phyloP scores from a whole-genome alignment of 2,329 filamentous ascomycete genomes.

The Colletotrichum musae region DNA sequence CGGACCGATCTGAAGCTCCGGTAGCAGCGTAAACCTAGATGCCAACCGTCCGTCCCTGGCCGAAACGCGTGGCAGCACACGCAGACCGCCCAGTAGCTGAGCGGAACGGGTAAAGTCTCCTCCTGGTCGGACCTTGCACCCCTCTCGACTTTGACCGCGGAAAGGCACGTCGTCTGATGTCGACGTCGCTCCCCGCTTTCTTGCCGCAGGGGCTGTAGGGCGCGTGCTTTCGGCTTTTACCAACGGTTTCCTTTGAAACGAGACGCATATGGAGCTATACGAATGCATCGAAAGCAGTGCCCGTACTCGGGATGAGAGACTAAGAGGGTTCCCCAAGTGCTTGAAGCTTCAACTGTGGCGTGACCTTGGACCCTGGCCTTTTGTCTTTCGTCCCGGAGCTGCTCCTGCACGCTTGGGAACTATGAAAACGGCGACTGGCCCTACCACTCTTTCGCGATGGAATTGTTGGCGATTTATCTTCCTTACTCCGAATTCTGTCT shows the following conservation, averaged over 20 bases:
- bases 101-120: neutral
- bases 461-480: too few relatives aligned
- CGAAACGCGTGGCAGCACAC: neutral
- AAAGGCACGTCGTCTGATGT: constrained; percentile 10
- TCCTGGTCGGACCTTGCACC: neutral
- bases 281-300: neutral
- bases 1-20: neutral
- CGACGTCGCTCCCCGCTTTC: neutral
- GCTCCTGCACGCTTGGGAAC: neutral
- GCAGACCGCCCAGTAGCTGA: neutral
- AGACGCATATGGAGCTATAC: neutral
- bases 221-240: neutral
- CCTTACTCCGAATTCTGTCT: neutral
- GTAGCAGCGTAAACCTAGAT: neutral
- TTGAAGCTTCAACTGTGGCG: neutral
- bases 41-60: neutral
- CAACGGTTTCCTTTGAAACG: neutral
- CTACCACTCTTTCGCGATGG: too few relatives aligned
- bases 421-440: neutral
- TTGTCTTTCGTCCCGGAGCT: neutral
- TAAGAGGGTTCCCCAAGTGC: neutral
- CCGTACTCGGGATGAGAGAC: constrained; percentile 19
- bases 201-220: neutral
- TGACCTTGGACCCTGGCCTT: too few relatives aligned
- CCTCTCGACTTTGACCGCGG: neutral